A percentile compares a stretch with the other conserved stretches of the same genome.
Evolutionary conservation across 2,329 filamentous ascomycete genomes (phyloP).

Genomic region (Thielaviopsis euricoi): DNA sequence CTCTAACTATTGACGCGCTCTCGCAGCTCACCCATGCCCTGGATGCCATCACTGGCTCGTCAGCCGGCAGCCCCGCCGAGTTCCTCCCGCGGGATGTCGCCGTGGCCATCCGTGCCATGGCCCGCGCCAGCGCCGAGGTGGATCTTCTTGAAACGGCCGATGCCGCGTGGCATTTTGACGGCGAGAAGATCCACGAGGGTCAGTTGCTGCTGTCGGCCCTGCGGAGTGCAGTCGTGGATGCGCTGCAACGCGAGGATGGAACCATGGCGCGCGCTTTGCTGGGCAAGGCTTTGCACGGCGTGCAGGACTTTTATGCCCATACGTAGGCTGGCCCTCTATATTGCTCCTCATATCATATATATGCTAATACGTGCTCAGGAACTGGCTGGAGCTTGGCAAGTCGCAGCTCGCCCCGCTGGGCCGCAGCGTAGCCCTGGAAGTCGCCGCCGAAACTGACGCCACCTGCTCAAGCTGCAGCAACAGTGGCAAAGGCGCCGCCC

Average conservation of each 20-base stretch:
- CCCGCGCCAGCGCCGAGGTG: constrained; percentile 6
- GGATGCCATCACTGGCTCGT: background rate
- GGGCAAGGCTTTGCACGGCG: constrained; percentile 11
- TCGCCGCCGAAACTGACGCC: background rate
- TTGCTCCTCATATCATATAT: too few species aligned
- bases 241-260: constrained; percentile 3
- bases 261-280: constrained; percentile 7
- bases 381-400: constrained; percentile 10
- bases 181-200: constrained; percentile 7
- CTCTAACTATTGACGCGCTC: constrained; percentile 12
- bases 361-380: background rate
- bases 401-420: constrained; percentile 6
- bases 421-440: constrained; percentile 2
- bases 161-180: constrained; percentile 12
- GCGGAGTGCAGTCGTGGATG: constrained; percentile 4
- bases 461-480: constrained; percentile 3
- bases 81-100: constrained; percentile 9
- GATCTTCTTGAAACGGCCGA: constrained; percentile 4
- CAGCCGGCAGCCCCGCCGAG: background rate
- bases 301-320: constrained; percentile 13
- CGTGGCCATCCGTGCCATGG: constrained; percentile 9
- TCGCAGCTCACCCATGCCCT: background rate
- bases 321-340: constrained; percentile 4
- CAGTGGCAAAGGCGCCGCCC: background rate
- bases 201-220: constrained; percentile 5